Evolutionary conservation across 257 asterid genomes (phyloP), one percentile per base, ranked within the genome.

Genomic region (Cynanchum wilfordii): DNA sequence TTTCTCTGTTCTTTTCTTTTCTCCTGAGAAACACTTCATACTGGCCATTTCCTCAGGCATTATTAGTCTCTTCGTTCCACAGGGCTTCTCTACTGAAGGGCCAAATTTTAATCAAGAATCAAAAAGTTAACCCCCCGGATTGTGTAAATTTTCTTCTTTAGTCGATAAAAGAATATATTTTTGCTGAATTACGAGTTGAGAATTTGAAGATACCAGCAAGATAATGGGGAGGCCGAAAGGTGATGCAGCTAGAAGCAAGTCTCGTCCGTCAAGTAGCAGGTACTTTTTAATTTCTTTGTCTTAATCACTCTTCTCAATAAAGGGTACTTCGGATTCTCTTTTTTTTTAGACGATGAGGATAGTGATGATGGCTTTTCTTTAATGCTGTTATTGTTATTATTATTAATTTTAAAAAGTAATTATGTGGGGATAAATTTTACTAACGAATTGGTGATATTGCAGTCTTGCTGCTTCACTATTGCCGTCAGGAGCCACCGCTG

Each of bases 261-360:
- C 96, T 79, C 99, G 98, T 77, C 95, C 99, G 73, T 92, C 99
- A 63, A 95, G 98, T 90, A 95, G 99, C 97, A 92, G 99, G 99
- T 95, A 73, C 27, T 33, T 69, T 40, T 55, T 42, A 20, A 30
- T 56, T 5, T 52, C 56, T 57, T 24, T 4, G 5, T 60, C 20
- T 40, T 54, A 3, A 33, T 47, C 38, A 29, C 29, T 44, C 33
- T 49, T 62, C 7, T 0, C 27, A 1, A 7, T 16, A 33, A 13
- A 52, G 7, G 1, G 25, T 3, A 7, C 36, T 25, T 17, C 15
- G 24, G 50, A 44, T 19, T 24, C 25, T 25, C 36, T 4, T 10
- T 67, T 4, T 10, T 67, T 47, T 42, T 42, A 42, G 47, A 8
- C 47, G 10, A 42, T 8, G 47, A 42, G 1, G 1, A 66, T 9